phyloP scores from a whole-genome alignment of 257 asterid species.

The Forsythia suspensa region DNA sequence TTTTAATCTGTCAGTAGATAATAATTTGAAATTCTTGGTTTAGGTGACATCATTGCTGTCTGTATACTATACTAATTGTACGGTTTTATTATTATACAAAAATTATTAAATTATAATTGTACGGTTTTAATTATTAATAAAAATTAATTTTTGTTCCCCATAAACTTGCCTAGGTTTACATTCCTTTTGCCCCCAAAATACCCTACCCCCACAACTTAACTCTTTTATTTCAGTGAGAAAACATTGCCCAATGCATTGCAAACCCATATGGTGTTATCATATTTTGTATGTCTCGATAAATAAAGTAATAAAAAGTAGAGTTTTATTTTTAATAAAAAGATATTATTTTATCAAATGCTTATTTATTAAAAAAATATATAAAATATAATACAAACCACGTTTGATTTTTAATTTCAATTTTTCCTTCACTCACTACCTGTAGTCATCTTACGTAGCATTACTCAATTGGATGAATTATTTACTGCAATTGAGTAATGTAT shows the following conservation, averaged over 20 bases:
- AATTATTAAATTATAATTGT: neutral
- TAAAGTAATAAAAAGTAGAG: neutral
- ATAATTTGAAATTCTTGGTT: neutral
- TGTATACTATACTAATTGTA: neutral
- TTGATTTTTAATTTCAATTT: no score
- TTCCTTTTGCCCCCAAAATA: neutral
- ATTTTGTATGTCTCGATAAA: neutral
- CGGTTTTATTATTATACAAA: neutral
- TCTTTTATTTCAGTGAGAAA: neutral
- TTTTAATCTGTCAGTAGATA: neutral
- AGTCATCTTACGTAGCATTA: no score
- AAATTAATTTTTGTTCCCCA: neutral
- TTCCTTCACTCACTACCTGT: no score
- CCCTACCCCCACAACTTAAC: neutral
- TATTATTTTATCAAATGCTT: no score
- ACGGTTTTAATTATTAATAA: neutral
- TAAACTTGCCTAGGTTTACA: slow-evolving; percentile 30
- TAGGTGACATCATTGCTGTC: slow-evolving; percentile 36
- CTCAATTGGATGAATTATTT: no score
- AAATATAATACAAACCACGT: no score
- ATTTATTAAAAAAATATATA: no score
- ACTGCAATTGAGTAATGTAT: no score
- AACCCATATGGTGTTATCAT: neutral
- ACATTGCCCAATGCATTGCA: neutral
- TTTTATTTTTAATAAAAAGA: no score